Base-by-base conservation (phyloP, 2,329 filamentous ascomycete species). In the Colletotrichum salicis region DNA sequence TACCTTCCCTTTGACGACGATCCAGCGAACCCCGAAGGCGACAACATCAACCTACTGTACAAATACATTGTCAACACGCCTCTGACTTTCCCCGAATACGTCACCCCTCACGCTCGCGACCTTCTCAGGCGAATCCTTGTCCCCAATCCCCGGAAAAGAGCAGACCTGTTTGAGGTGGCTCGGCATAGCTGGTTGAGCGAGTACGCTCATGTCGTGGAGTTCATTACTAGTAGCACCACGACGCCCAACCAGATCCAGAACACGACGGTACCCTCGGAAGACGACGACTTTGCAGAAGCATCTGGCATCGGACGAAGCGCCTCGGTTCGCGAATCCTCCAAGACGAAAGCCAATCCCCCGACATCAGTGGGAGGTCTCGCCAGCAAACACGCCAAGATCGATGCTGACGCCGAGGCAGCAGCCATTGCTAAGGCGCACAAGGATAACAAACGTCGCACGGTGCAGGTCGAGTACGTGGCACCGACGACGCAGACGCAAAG, bases 21-120 rank as follows among this genome's bases (percentile, higher is more conserved):
- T 78, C 96, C 96, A 74, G 96, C 95, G 57, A 99, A 99, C 79
- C 96, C 96, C 2, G 96, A 99, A 83, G 96, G 96, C 76, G 96
- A 99, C 82, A 99, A 99, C 80, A 99, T 99, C 85, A 99, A 99
- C 81, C 88, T 99, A 12, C 87, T 99, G 33, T 99, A 99, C 88
- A 98, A 98, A 85, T 99, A 99, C 84, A 99, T 99, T 77, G 96
- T 98, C 71, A 97, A 94, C 67, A 99, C 96, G 1, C 95, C 96
- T 45, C 89, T 99, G 54, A 98, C 96, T 4, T 99, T 99, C 81
- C 96, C 96, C 73, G 96, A 99, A 91, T 98, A 98, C 80, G 96
- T 99, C 76, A 97, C 96, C 8, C 96, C 96, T 8, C 96, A 99
- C 82, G 96, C 96, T 27, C 90, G 96, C 77, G 96, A 99, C 82